Conservation (phyloP, 116 monocot genomes). For the Posidonia oceanica region DNA sequence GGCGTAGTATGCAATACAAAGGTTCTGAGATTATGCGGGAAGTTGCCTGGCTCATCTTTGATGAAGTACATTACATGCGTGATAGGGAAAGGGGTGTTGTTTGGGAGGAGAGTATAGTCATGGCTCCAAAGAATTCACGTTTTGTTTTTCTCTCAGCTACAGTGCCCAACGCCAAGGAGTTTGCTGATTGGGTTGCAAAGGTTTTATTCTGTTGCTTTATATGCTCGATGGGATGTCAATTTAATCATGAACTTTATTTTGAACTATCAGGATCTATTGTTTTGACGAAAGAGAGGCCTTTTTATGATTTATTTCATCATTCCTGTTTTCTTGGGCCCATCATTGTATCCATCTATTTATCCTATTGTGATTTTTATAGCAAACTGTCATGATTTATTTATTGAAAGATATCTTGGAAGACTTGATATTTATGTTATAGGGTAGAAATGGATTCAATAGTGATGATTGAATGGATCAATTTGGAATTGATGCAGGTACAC, state of each 20-base stretch:
- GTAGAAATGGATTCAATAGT: too few species aligned
- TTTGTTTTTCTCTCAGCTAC: conserved; percentile 98
- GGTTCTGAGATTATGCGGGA: conserved; percentile 90
- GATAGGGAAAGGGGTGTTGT: conserved; percentile 96
- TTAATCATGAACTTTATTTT: too few species aligned
- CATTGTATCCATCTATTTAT: too few species aligned
- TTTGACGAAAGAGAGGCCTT: too few species aligned
- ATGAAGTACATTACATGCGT: conserved; percentile 98
- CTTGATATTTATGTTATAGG: too few species aligned
- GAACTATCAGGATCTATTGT: too few species aligned
- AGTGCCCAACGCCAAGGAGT: conserved; percentile 95
- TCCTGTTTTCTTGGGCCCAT: too few species aligned
- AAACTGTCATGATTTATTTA: too few species aligned
- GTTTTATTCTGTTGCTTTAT: conserved; percentile 16
- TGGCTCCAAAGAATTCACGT: conserved; percentile 85
- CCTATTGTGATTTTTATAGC: too few species aligned
- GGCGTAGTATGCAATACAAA: conserved; percentile 98
- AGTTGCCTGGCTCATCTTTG: conserved; percentile 97
- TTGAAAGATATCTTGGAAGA: too few species aligned
- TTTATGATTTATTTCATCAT: too few species aligned
- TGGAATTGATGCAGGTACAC: conserved; percentile 53
- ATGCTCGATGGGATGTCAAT: background rate
- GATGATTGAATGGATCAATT: background rate
- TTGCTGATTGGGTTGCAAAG: conserved; percentile 99
- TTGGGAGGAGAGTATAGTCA: conserved; percentile 98